phyloP scores from a whole-genome alignment of 257 asterid species.

The Pogostemon cablin region DNA sequence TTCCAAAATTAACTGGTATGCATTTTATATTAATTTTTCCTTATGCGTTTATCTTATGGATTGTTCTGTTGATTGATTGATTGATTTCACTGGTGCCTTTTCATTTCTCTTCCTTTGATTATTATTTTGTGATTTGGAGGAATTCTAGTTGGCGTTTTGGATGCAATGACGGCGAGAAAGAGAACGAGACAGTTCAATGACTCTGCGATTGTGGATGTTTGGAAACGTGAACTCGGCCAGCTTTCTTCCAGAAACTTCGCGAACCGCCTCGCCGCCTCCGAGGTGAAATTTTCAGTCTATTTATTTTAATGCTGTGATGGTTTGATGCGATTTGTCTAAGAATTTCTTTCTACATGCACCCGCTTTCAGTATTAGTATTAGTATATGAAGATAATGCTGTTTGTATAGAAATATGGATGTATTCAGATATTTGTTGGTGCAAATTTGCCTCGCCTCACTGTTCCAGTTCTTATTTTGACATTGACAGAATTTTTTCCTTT shows the following conservation, averaged over 20 bases:
- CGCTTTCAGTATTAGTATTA: no score
- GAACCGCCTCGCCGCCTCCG: slow-evolving; percentile 67
- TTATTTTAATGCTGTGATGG: slow-evolving; percentile 1
- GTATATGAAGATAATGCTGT: no score
- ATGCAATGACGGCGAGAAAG: slow-evolving; percentile 41
- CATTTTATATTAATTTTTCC: not conserved
- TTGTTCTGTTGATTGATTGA: slow-evolving; percentile 19
- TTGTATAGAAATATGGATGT: no score
- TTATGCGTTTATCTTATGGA: not conserved
- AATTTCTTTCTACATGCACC: no score
- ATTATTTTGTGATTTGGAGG: slow-evolving; percentile 4
- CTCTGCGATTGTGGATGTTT: slow-evolving; percentile 63
- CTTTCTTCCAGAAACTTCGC: slow-evolving; percentile 71
- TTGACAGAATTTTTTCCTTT: not conserved
- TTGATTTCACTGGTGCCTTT: not conserved
- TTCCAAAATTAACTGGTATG: not conserved
- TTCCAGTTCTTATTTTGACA: not conserved
- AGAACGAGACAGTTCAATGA: slow-evolving; percentile 47
- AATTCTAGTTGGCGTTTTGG: slow-evolving; percentile 32
- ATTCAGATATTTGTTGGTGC: no score
- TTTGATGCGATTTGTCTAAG: not conserved
- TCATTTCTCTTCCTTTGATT: no score
- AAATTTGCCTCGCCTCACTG: no score
- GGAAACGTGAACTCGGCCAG: slow-evolving; percentile 81
- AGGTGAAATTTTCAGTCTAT: slow-evolving; percentile 46